Base-by-base conservation (phyloP, 495 filamentous ascomycete species). In the Pyrenula massariospora region DNA sequence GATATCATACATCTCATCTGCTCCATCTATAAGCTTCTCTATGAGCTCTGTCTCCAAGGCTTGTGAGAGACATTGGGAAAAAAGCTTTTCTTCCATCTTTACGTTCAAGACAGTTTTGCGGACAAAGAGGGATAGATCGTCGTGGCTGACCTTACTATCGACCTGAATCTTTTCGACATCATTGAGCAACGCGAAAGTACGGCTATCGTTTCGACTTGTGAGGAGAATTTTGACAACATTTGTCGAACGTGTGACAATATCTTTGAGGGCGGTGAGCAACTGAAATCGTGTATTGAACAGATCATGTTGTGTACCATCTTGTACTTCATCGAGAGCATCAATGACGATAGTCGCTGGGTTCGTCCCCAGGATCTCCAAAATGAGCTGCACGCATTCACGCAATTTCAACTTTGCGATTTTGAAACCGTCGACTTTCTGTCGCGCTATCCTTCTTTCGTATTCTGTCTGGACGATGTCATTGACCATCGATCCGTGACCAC, bases 271-370 rank as follows among this genome's bases (percentile, higher is more conserved):
- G n/a, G 68, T 55, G 10, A 75, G 62, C 12, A 78, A 48, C 1
- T 64, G 49, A 8, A 60, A 56, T 20, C 72, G 63, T 2, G 56
- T 58, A 15, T 57, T 54, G 0, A 62, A 54, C 5, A 42, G 31
- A 42, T 42, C 31, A 42, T 42, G 8, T 8, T 42, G 5, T 5
- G 31, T 15, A 8, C 15, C 8, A 42, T 42, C 31, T 47, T 77
- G 60, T 49, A 69, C 73, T 56, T 80, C 75, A 56, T 78, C 74
- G 8, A 78, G 54, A 19, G 72, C 76, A 61, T 78, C 75, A 11
- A 77, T 68, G 2, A 78, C 58, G 8, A 77, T 67, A 0, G 63
- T 73, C 1, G 69, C 50, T 8, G 50, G 50, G 20, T 5, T 52
- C 20, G n/a, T 20, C 10, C 22, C 19, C 20, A 8, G 8, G 8